Evolutionary conservation across 2,329 filamentous ascomycete species (phyloP).

Genomic region (Purpureocillium takamizusanense): DNA sequence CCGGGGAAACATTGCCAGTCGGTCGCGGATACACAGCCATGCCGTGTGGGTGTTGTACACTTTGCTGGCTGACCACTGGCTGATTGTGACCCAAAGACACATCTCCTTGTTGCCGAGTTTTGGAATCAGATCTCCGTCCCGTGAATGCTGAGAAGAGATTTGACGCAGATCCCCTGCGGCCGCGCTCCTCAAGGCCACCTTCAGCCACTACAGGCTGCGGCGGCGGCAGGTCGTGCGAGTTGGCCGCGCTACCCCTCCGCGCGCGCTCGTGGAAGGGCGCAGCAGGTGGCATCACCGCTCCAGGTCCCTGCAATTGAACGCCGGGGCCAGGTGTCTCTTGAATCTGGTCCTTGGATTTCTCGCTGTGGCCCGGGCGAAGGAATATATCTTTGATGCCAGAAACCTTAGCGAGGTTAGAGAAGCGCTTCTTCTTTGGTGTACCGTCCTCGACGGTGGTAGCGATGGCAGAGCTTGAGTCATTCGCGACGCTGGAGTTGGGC

Average conservation of each 20-base stretch:
- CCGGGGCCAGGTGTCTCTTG: not conserved
- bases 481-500: slow-evolving; percentile 12
- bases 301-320: not conserved
- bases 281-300: slow-evolving; percentile 6
- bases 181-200: slow-evolving; percentile 11
- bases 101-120: slow-evolving; percentile 6
- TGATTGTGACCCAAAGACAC: slow-evolving; percentile 1
- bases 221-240: slow-evolving; percentile 9
- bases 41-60: not conserved
- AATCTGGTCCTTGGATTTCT: slow-evolving; percentile 2
- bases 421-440: slow-evolving; percentile 30
- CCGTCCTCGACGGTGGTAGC: slow-evolving; percentile 3
- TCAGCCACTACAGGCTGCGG: slow-evolving; percentile 4
- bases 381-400: slow-evolving; percentile 21
- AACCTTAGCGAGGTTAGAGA: slow-evolving; percentile 27
- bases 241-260: slow-evolving; percentile 14
- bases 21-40: no score
- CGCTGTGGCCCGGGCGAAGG: slow-evolving; percentile 12
- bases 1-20: no score
- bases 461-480: slow-evolving; percentile 9
- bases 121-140: slow-evolving; percentile 13
- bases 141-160: slow-evolving; percentile 19
- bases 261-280: slow-evolving; percentile 9
- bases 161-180: slow-evolving; percentile 19
- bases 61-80: not conserved